phyloP scores from a whole-genome alignment of 306 rosid species.

The Ziziphus jujuba region DNA sequence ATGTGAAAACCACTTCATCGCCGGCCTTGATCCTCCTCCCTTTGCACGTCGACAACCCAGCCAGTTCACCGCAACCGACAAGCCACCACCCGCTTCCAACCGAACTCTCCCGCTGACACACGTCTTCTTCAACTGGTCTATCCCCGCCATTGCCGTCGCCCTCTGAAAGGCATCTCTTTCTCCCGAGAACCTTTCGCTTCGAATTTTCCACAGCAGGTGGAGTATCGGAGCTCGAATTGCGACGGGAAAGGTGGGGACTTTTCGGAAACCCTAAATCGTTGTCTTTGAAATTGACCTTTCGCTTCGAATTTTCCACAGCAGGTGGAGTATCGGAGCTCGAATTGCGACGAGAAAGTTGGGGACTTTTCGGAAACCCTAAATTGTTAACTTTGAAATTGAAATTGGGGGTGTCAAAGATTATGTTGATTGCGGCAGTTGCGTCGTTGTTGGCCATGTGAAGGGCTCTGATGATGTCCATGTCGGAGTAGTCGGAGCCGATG shows the following conservation, averaged over 20 bases:
- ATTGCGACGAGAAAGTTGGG: constrained; percentile 27
- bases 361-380: constrained; percentile 19
- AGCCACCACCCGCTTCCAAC: constrained; percentile 70
- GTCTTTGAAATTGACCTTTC: constrained; percentile 31
- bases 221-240: constrained; percentile 27
- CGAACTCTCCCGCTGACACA: constrained; percentile 23
- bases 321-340: constrained; percentile 26
- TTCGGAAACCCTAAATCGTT: constrained; percentile 13
- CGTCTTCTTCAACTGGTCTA: constrained; percentile 21
- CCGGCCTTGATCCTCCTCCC: constrained; percentile 68
- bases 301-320: constrained; percentile 16
- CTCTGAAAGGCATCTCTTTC: not conserved
- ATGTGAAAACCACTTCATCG: constrained; percentile 66
- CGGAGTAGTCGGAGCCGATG: constrained; percentile 67
- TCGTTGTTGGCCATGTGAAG: constrained; percentile 87
- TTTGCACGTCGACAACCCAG: constrained; percentile 80
- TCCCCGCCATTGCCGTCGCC: constrained; percentile 28
- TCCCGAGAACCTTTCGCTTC: constrained; percentile 11
- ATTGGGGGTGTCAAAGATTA: constrained; percentile 61
- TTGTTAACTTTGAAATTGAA: constrained; percentile 37
- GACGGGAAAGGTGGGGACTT: constrained; percentile 29
- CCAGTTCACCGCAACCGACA: constrained; percentile 57
- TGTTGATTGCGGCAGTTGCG: constrained; percentile 86
- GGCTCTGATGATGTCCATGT: constrained; percentile 92
- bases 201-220: constrained; percentile 10